These are phyloP conservation scores for Plasmopara muralis DNA, from an alignment of 352 stramenopile genomes.

Conservation along the genomic window DNA sequence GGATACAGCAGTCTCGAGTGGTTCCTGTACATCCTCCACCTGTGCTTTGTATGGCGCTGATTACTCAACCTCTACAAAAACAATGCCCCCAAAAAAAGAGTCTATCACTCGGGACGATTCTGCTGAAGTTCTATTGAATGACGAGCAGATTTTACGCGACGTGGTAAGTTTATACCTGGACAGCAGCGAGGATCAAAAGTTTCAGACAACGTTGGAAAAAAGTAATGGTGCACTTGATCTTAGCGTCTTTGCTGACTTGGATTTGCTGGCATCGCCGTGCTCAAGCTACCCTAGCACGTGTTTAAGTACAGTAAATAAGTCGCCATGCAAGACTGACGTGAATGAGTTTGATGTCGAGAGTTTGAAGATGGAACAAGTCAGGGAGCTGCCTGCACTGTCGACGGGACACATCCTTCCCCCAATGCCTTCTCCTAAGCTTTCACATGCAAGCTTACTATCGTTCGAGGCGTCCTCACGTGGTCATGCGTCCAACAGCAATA, in stretches of 20 bases:
- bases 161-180: constrained; percentile 39
- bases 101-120: constrained; percentile 28
- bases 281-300: constrained; percentile 32
- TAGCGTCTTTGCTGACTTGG: constrained; percentile 39
- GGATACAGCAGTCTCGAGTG: background rate
- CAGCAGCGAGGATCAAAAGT: constrained; percentile 8
- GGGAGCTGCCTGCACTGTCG: constrained; percentile 11
- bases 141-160: constrained; percentile 48
- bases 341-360: constrained; percentile 32
- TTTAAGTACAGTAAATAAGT: constrained; percentile 10
- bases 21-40: constrained; percentile 13
- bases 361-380: constrained; percentile 9
- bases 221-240: constrained; percentile 29
- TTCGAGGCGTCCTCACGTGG: constrained; percentile 17
- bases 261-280: constrained; percentile 47
- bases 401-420: constrained; percentile 23
- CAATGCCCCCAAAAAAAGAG: constrained; percentile 13
- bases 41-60: constrained; percentile 9
- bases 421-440: constrained; percentile 23
- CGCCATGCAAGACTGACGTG: constrained; percentile 23
- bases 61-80: constrained; percentile 10
- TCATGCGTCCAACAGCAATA: constrained; percentile 15
- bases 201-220: constrained; percentile 18
- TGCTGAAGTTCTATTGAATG: constrained; percentile 43
- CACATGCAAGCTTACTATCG: constrained; percentile 14